Conservation (phyloP, 768 basidiomycete genomes). For the Boletus sp. region DNA sequence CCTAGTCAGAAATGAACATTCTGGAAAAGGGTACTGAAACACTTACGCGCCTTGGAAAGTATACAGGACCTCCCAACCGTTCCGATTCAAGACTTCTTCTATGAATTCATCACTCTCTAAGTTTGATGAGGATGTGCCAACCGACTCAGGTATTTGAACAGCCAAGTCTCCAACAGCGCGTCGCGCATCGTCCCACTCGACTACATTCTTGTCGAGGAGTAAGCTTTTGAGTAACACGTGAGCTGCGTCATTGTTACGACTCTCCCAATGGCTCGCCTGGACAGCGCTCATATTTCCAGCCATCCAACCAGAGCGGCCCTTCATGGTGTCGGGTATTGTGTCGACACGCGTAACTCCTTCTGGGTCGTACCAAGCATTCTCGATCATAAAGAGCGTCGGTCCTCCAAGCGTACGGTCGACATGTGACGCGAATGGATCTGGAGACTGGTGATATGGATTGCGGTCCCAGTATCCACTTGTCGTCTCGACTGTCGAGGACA, state of each 20-base stretch:
- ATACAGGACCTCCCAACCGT: constrained; percentile 40
- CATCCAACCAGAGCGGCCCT: constrained; percentile 27
- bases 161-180: constrained; percentile 19
- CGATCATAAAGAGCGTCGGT: constrained; percentile 34
- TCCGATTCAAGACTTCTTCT: constrained; percentile 29
- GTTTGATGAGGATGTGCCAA: constrained; percentile 2
- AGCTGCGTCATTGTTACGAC: constrained; percentile 1
- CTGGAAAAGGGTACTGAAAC: neutral
- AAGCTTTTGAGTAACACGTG: constrained; percentile 19
- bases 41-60: constrained; percentile 43
- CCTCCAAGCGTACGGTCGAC: constrained; percentile 12
- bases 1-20: constrained; percentile 10
- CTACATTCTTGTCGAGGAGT: constrained; percentile 20
- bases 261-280: constrained; percentile 17
- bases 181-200: constrained; percentile 31
- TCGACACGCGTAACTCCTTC: constrained; percentile 37
- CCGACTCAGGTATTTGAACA: constrained; percentile 18
- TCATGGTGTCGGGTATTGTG: constrained; percentile 26
- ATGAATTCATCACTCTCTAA: constrained; percentile 28
- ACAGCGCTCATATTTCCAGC: constrained; percentile 7
- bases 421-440: constrained; percentile 17
- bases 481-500: constrained; percentile 32
- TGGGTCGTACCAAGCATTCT: constrained; percentile 42
- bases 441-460: constrained; percentile 23
- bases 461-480: constrained; percentile 40